Evolutionary conservation across 208 protist species (phyloP).

Genomic region (Sergeia podlipaevii): DNA sequence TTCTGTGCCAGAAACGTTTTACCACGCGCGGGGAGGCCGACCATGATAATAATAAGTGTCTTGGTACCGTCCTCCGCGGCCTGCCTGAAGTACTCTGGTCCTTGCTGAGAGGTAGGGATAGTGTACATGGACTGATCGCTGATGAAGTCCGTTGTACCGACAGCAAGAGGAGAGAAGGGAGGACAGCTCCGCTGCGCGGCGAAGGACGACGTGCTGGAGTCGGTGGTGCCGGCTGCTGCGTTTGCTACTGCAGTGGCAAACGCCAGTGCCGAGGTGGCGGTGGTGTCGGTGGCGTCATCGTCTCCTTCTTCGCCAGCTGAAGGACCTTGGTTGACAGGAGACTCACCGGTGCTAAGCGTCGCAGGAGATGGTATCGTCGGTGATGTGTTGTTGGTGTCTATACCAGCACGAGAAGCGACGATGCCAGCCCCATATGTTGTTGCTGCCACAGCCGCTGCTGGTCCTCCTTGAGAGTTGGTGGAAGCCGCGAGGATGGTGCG

Average conservation of each 20-base stretch:
- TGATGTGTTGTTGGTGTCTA: no score
- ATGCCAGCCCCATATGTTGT: no score
- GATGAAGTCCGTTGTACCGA: not conserved
- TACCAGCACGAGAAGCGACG: no score
- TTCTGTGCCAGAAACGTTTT: constrained; percentile 92
- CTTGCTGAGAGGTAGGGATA: constrained; percentile 61
- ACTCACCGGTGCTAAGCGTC: no score
- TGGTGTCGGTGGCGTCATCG: not conserved
- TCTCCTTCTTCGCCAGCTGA: no score
- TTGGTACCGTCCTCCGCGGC: constrained; percentile 31
- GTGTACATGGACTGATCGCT: constrained; percentile 31
- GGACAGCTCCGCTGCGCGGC: not conserved
- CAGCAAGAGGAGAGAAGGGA: not conserved
- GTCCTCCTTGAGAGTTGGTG: no score
- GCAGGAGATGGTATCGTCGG: no score
- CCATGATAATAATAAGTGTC: constrained; percentile 81
- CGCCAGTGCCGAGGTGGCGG: not conserved
- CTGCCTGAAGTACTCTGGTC: constrained; percentile 68
- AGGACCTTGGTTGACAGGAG: no score
- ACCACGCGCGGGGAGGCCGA: constrained; percentile 85
- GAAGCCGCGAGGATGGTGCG: no score
- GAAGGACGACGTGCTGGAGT: constrained; percentile 1
- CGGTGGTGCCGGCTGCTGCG: not conserved
- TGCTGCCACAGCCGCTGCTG: no score
- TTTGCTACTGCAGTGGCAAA: not conserved